Evolutionary conservation across 495 filamentous ascomycete genomes (phyloP).

Genomic region (Lindgomyces ingoldianus): DNA sequence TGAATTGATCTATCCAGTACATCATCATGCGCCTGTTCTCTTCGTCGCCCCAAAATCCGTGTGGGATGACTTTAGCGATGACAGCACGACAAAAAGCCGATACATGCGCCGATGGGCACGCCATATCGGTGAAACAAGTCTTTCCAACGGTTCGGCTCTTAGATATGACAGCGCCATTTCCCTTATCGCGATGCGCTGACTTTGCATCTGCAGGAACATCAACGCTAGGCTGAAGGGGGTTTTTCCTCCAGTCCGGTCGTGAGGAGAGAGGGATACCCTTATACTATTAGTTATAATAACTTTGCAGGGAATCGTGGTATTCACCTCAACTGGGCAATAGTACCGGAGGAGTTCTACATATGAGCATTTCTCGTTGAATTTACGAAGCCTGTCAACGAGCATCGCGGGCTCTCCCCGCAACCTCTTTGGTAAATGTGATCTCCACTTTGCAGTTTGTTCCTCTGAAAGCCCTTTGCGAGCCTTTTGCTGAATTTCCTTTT

Average conservation of each 20-base stretch:
- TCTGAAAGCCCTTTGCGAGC: slow-evolving; percentile 2
- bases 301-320: neutral
- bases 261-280: slow-evolving; percentile 33
- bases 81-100: slow-evolving; percentile 88
- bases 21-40: slow-evolving; percentile 64
- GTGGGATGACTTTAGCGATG: slow-evolving; percentile 71
- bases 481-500: slow-evolving; percentile 69
- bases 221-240: slow-evolving; percentile 27
- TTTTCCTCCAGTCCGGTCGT: slow-evolving; percentile 33
- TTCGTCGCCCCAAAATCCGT: slow-evolving; percentile 70
- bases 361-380: slow-evolving; percentile 69
- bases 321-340: slow-evolving; percentile 69
- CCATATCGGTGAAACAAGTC: slow-evolving; percentile 63
- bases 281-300: slow-evolving; percentile 18
- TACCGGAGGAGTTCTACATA: slow-evolving; percentile 74
- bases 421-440: slow-evolving; percentile 65
- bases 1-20: slow-evolving; percentile 70
- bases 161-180: neutral
- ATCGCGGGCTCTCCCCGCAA: slow-evolving; percentile 62
- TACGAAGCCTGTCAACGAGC: slow-evolving; percentile 68
- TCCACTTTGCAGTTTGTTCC: slow-evolving; percentile 28
- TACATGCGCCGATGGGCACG: slow-evolving; percentile 67
- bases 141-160: slow-evolving; percentile 19
- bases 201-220: slow-evolving; percentile 6
- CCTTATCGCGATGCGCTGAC: slow-evolving; percentile 22